Conservation (phyloP, 2,329 filamentous ascomycete species). For the Aspergillus sp. region DNA sequence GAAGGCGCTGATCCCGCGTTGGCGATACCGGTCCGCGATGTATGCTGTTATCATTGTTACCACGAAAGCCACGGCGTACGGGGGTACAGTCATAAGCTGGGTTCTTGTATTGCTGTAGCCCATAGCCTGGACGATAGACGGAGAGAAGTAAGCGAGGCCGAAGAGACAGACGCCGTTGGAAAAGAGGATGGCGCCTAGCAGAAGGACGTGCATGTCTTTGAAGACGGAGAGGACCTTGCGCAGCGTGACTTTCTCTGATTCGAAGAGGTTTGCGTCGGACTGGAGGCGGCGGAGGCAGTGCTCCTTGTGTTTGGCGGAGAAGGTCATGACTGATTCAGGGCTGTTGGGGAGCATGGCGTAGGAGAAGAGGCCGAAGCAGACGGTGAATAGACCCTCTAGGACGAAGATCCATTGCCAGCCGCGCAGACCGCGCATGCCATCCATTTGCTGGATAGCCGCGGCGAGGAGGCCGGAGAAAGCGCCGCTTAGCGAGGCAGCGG, state of each 20-base stretch:
- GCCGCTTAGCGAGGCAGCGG: slow-evolving; percentile 32
- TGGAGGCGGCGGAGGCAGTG: slow-evolving; percentile 13
- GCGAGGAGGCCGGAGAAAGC: slow-evolving; percentile 53
- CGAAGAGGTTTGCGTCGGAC: slow-evolving; percentile 15
- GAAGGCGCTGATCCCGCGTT: slow-evolving; percentile 27
- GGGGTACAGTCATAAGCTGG: slow-evolving; percentile 34
- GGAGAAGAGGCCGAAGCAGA: slow-evolving; percentile 49
- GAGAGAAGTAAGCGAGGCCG: slow-evolving; percentile 24
- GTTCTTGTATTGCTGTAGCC: slow-evolving; percentile 26
- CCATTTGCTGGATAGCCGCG: slow-evolving; percentile 45
- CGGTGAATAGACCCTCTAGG: slow-evolving; percentile 44
- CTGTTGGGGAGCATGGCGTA: slow-evolving; percentile 63
- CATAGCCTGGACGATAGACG: slow-evolving; percentile 30
- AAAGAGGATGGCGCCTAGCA: slow-evolving; percentile 10
- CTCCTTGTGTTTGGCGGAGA: slow-evolving; percentile 49
- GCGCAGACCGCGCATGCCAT: slow-evolving; percentile 41
- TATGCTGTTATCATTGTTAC: slow-evolving; percentile 25
- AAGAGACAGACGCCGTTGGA: slow-evolving; percentile 16
- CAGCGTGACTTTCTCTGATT: slow-evolving; percentile 10
- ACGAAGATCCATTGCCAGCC: slow-evolving; percentile 35
- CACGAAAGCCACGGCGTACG: slow-evolving; percentile 26
- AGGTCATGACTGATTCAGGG: slow-evolving; percentile 58
- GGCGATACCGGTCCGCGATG: slow-evolving; percentile 28
- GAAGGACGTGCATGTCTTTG: slow-evolving; percentile 13
- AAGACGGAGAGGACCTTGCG: slow-evolving; percentile 10